These are phyloP conservation scores for Sporothrix brunneoviolacea DNA, from an alignment of 2,329 filamentous ascomycete species.

Conservation along the genomic window DNA sequence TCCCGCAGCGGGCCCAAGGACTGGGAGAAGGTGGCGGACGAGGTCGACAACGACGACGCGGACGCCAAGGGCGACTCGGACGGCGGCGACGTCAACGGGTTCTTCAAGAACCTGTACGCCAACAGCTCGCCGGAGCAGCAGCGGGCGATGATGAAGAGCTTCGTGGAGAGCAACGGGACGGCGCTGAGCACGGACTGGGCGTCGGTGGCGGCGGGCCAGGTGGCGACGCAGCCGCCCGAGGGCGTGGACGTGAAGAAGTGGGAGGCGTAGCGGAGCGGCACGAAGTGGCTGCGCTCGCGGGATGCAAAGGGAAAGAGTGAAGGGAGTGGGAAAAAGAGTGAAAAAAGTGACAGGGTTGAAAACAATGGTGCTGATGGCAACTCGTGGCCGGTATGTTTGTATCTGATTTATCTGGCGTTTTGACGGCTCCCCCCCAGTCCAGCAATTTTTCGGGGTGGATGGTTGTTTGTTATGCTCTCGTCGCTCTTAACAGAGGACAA, in stretches of 20 bases:
- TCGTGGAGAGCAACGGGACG: slow-evolving; percentile 87
- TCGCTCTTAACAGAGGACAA: too few species aligned
- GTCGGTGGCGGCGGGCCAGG: slow-evolving; percentile 65
- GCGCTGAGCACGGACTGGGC: slow-evolving; percentile 87
- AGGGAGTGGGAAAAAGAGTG: too few species aligned
- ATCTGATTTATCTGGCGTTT: too few species aligned
- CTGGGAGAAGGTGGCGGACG: slow-evolving; percentile 71
- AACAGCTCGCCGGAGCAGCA: slow-evolving; percentile 69
- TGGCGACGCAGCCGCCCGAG: slow-evolving; percentile 68
- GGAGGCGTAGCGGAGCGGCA: slow-evolving; percentile 24
- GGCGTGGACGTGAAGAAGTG: slow-evolving; percentile 73
- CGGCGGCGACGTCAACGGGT: slow-evolving; percentile 61
- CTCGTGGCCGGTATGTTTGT: too few species aligned
- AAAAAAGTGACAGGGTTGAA: too few species aligned
- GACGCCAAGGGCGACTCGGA: slow-evolving; percentile 55
- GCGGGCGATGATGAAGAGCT: slow-evolving; percentile 97
- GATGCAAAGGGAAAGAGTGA: too few species aligned
- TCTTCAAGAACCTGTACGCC: slow-evolving; percentile 88
- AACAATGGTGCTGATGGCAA: too few species aligned
- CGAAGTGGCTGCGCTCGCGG: background rate
- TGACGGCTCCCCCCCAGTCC: too few species aligned
- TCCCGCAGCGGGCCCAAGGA: slow-evolving; percentile 78
- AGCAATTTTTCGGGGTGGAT: too few species aligned
- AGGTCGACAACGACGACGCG: slow-evolving; percentile 45
- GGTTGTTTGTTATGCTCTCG: background rate